These are phyloP conservation scores for Tuber borchii DNA, from an alignment of 495 filamentous ascomycete species.

Conservation along the genomic window DNA sequence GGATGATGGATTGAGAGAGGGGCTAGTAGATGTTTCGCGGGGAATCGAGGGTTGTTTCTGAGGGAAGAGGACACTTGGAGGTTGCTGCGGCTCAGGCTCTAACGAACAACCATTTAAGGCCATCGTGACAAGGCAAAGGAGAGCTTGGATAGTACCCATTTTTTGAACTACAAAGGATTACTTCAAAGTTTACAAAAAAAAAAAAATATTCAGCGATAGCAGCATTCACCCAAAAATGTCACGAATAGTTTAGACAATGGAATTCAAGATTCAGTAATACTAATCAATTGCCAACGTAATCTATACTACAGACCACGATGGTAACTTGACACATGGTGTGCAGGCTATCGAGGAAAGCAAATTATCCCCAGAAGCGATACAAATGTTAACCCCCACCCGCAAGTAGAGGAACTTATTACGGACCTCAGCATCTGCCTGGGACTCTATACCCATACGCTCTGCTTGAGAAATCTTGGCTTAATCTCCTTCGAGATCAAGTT, in stretches of 20 bases:
- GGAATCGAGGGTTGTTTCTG: neutral
- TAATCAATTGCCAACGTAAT: conserved; percentile 2
- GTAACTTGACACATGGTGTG: neutral
- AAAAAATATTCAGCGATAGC: neutral
- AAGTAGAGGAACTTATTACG: neutral
- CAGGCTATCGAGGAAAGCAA: conserved; percentile 1
- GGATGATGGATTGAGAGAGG: neutral
- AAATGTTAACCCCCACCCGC: neutral
- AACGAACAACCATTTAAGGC: neutral
- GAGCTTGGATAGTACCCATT: too few species aligned
- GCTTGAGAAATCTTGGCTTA: neutral
- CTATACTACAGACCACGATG: conserved; percentile 1
- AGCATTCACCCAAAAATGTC: neutral
- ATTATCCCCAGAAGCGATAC: conserved; percentile 1
- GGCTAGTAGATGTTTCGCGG: neutral
- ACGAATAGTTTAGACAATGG: neutral
- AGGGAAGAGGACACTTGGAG: neutral
- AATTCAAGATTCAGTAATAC: neutral
- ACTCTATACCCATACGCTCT: conserved; percentile 6
- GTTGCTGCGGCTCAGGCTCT: neutral
- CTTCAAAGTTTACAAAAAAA: neutral
- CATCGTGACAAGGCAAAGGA: neutral
- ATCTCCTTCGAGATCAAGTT: neutral
- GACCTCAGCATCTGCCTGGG: conserved; percentile 1
- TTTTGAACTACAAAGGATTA: neutral